Percentiles rank a stretch among this genome's conserved stretches.
Conservation (phyloP, 192 early-diverging fungal genomes). For the Coemansia aciculifera region DNA sequence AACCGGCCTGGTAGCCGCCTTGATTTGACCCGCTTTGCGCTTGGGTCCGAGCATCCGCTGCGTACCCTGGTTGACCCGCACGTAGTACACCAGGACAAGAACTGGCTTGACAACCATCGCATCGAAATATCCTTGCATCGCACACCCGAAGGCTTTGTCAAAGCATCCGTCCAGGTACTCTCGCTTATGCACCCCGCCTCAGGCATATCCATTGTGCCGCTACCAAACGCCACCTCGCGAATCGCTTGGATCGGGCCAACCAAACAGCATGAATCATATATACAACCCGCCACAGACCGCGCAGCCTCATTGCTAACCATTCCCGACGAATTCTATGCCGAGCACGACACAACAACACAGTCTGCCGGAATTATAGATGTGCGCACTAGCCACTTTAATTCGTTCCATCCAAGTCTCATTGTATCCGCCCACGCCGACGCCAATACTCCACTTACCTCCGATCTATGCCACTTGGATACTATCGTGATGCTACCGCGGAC, state of each 20-base stretch:
- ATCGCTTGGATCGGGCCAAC: conserved; percentile 43
- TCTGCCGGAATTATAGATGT: conserved; percentile 10
- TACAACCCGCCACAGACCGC: not conserved
- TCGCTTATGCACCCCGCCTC: conserved; percentile 34
- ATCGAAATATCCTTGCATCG: conserved; percentile 31
- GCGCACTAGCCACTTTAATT: conserved; percentile 26
- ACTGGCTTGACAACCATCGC: conserved; percentile 43
- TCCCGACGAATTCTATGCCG: conserved; percentile 23
- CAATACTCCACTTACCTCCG: not conserved
- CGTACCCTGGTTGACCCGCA: conserved; percentile 18
- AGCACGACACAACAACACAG: conserved; percentile 19
- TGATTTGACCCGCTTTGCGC: conserved; percentile 17
- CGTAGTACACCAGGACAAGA: conserved; percentile 11
- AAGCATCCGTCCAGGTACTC: conserved; percentile 19
- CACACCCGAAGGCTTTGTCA: conserved; percentile 37
- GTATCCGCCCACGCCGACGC: conserved; percentile 14
- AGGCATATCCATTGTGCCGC: conserved; percentile 19
- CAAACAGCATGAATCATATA: not conserved
- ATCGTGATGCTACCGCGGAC: conserved; percentile 30
- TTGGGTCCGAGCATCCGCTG: conserved; percentile 14
- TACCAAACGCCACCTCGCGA: conserved; percentile 26
- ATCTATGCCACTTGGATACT: conserved; percentile 19
- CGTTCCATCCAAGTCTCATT: conserved; percentile 39
- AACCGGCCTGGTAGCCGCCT: conserved; percentile 11
- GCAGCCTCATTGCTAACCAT: conserved; percentile 5